Evolutionary conservation across 1,284 basidiomycete genomes (phyloP).

Genomic region (Chondrostereum purpureum): DNA sequence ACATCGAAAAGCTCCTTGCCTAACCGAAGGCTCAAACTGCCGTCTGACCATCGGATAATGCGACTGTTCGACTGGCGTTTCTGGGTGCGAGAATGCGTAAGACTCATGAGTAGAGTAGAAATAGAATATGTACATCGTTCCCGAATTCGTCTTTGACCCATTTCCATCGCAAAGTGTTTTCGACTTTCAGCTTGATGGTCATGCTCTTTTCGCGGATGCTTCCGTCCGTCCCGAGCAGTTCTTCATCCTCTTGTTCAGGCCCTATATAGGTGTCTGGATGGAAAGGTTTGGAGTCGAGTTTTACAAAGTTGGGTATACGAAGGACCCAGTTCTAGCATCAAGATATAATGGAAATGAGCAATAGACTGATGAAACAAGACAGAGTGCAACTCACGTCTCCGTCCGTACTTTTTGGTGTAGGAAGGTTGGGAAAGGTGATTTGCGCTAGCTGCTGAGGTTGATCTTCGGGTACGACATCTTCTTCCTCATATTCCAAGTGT

Average conservation of each 20-base stretch:
- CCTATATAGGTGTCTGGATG: slow-evolving; percentile 76
- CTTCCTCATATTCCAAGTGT: slow-evolving; percentile 77
- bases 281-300: slow-evolving; percentile 78
- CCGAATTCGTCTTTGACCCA: slow-evolving; percentile 73
- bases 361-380: slow-evolving; percentile 1
- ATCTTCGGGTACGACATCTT: slow-evolving; percentile 55
- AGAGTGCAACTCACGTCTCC: slow-evolving; percentile 47
- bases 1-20: slow-evolving; percentile 92
- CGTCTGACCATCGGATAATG: slow-evolving; percentile 89
- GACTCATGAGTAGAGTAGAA: slow-evolving; percentile 2
- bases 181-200: slow-evolving; percentile 79
- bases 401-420: slow-evolving; percentile 65
- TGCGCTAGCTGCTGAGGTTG: slow-evolving; percentile 60
- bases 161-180: slow-evolving; percentile 88
- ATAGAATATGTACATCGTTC: slow-evolving; percentile 50
- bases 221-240: slow-evolving; percentile 43
- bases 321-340: slow-evolving; percentile 81
- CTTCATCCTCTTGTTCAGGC: slow-evolving; percentile 72
- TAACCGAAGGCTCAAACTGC: slow-evolving; percentile 77
- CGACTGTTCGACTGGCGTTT: slow-evolving; percentile 81
- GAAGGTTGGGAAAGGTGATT: slow-evolving; percentile 72
- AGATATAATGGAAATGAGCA: too few species aligned
- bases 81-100: slow-evolving; percentile 28
- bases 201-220: slow-evolving; percentile 65
- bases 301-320: slow-evolving; percentile 78